Percentiles rank a stretch among this genome's conserved stretches.
phyloP scores from a whole-genome alignment of 805 yeast genomes.

The Dipodascopsis uninucleata region DNA sequence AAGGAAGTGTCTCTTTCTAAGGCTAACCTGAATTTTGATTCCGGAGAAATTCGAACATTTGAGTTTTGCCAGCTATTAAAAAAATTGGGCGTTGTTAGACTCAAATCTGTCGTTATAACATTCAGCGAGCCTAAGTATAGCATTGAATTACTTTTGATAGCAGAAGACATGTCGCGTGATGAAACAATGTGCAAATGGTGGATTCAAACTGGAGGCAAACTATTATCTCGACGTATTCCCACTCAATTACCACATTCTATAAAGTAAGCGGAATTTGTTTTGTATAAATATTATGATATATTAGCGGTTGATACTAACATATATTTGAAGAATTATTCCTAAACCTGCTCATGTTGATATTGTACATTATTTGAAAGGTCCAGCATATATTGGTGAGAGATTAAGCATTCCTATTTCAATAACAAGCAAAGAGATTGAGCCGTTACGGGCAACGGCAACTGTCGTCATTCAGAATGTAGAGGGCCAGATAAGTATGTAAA shows the following conservation, averaged over 20 bases:
- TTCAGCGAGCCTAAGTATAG: constrained; percentile 10
- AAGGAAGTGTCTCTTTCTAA: constrained; percentile 8
- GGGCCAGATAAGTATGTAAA: constrained; percentile 1
- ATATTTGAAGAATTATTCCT: constrained; percentile 12
- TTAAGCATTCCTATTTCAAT: constrained; percentile 11
- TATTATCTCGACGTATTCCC: constrained; percentile 10
- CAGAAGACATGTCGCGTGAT: neutral
- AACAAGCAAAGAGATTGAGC: constrained; percentile 17
- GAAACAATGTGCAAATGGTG: constrained; percentile 16
- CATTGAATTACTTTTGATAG: constrained; percentile 7
- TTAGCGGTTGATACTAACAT: constrained; percentile 4
- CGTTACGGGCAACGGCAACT: constrained; percentile 8
- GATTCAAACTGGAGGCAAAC: constrained; percentile 4
- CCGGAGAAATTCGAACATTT: constrained; percentile 29
- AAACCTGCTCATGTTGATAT: constrained; percentile 26
- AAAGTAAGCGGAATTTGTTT: neutral
- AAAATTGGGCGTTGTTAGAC: constrained; percentile 32
- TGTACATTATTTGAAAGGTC: constrained; percentile 12
- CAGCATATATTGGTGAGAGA: constrained; percentile 21
- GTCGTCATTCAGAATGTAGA: constrained; percentile 13
- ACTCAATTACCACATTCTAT: constrained; percentile 8
- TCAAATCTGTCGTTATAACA: constrained; percentile 22
- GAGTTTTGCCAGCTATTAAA: constrained; percentile 31
- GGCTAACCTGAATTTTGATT: constrained; percentile 29
- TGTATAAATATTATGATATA: neutral